Percentiles rank a stretch among this genome's conserved stretches.
Evolutionary conservation across 768 basidiomycete genomes (phyloP).

Genomic region (Tricholomella constricta): DNA sequence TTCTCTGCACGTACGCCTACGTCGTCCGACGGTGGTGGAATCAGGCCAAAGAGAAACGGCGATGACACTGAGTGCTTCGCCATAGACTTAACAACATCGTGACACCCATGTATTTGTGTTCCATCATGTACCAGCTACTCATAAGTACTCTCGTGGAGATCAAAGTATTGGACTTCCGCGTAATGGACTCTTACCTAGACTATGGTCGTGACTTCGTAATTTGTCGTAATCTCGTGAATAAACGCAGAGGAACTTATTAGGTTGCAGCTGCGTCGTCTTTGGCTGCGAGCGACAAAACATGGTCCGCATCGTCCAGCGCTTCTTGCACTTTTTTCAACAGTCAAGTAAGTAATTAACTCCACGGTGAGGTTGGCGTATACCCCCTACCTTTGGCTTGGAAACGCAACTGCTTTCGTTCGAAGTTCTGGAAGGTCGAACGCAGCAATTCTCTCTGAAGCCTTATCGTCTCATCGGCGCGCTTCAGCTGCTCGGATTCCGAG

Average conservation of each 20-base stretch:
- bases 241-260: neutral
- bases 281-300: constrained; percentile 33
- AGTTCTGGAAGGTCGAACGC: constrained; percentile 40
- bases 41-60: constrained; percentile 45
- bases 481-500: constrained; percentile 45
- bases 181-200: too few species aligned
- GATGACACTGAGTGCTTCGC: constrained; percentile 3
- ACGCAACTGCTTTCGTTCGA: constrained; percentile 42
- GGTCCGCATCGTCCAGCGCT: constrained; percentile 42
- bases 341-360: neutral
- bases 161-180: too few species aligned
- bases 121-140: neutral
- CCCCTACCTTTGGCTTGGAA: constrained; percentile 47
- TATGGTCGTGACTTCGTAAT: constrained; percentile 1
- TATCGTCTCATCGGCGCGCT: constrained; percentile 45
- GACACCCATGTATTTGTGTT: neutral
- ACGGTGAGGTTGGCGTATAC: neutral
- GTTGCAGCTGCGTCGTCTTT: constrained; percentile 8
- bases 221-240: neutral
- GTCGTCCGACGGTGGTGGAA: constrained; percentile 69
- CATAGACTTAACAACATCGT: neutral
- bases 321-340: constrained; percentile 37
- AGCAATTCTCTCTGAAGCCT: constrained; percentile 38
- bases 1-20: constrained; percentile 44
- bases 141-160: too few species aligned